Evolutionary conservation across 1,284 basidiomycete species (phyloP), one percentile per base, ranked within the genome.

Genomic region (Malassezia sympodialis): DNA sequence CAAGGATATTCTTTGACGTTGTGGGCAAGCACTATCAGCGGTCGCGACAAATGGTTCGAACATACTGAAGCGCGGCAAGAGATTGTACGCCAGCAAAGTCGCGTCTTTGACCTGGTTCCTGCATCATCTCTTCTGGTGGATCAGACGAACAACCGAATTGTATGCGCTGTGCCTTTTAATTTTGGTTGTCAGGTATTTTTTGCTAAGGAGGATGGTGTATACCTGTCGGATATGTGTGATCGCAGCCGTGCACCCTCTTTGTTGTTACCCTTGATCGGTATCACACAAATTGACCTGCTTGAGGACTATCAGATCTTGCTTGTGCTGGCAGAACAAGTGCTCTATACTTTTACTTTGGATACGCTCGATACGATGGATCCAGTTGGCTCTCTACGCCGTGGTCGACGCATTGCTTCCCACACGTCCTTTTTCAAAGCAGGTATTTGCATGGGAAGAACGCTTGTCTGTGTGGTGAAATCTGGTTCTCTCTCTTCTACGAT

Each of bases 361-460:
- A 85, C 89, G 7, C 79, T 99, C 26, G 89, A 96, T 68, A 84
- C 87, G 0, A 82, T 83, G 61, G 94, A 98, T 68, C 90, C 94
- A 0, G 82, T 85, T 75, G 85, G 87, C 12, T 90, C 90, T 2
- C 78, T 96, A 54, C 94, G 91, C 76, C 84, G 90, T 6, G 90
- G 90, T 8, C 91, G 96, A 75, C 84, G 90, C 53, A 91, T 98
- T 69, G 89, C 91, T 0, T 88, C 88, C 1, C 91, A 96, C 76
- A 96, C 91, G 1, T 87, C 88, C 4, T 98, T 98, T 78, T 98
- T 99, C 83, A 96, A 96, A 76, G 86, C 88, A 8, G 94, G 94
- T 0, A 82, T 86, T 45, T 98, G 93, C 75, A 80, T 98, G 23
- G 89, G 88, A 14, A 83, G 87, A 59, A 90, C 89, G n/a, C 81